A percentile compares a stretch with the other conserved stretches of the same genome.
Conservation (phyloP, 2,329 filamentous ascomycete species). For the Leptosphaerulina australis region DNA sequence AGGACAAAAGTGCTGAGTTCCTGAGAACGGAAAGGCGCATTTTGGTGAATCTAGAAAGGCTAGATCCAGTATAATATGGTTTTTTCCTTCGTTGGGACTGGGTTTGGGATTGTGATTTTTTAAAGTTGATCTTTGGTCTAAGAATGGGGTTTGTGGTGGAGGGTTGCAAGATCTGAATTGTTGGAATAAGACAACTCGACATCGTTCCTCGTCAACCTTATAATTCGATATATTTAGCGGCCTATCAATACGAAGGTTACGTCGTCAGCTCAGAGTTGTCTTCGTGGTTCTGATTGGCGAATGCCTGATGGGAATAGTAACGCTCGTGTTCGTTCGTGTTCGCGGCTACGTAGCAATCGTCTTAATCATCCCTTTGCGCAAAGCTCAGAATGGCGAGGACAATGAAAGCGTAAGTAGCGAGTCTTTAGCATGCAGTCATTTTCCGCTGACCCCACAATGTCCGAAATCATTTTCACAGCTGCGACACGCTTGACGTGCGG, state of each 20-base stretch:
- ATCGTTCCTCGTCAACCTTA: conserved; percentile 2
- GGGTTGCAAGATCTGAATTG: conserved; percentile 11
- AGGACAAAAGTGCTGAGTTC: conserved; percentile 19
- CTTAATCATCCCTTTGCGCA: not conserved
- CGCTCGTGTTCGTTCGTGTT: conserved; percentile 7
- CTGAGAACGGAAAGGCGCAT: conserved; percentile 20
- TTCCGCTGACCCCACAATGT: conserved; percentile 9
- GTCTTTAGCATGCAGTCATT: conserved; percentile 7
- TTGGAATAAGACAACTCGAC: conserved; percentile 10
- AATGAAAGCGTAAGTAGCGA: not conserved
- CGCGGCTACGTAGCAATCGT: not conserved
- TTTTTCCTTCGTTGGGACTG: not conserved
- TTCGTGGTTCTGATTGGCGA: conserved; percentile 4
- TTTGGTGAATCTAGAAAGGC: conserved; percentile 2
- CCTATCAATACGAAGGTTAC: conserved; percentile 4
- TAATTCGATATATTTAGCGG: not conserved
- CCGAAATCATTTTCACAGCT: conserved; percentile 5
- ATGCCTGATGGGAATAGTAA: not conserved
- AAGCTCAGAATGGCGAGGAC: not conserved
- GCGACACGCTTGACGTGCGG: conserved; percentile 5
- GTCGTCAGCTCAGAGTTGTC: conserved; percentile 3
- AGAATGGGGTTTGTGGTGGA: conserved; percentile 5
- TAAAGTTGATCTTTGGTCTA: not conserved
- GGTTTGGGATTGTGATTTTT: not conserved
- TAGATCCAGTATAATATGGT: not conserved